Conservation (phyloP, 331 rosid species). For the Spiraea crenata region DNA sequence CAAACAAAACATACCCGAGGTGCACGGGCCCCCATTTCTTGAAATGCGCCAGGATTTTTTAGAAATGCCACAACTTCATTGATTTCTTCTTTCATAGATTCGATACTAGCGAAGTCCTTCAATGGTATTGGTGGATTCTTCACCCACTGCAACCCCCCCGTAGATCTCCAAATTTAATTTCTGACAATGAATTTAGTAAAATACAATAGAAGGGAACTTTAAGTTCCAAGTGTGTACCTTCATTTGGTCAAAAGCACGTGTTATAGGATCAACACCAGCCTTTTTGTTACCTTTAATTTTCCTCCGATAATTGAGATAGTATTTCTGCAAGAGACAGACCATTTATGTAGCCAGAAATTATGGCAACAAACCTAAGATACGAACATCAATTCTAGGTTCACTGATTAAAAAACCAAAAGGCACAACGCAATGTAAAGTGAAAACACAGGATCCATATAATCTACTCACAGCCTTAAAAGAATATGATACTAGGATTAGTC, state of each 20-base stretch:
- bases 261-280: slow-evolving; percentile 93
- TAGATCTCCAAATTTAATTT: slow-evolving; percentile 29
- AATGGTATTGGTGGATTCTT: slow-evolving; percentile 92
- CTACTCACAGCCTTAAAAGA: neutral
- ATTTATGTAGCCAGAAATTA: neutral
- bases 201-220: slow-evolving; percentile 14
- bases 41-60: slow-evolving; percentile 88
- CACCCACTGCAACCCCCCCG: slow-evolving; percentile 75
- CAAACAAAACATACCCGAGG: slow-evolving; percentile 76
- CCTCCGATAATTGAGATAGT: slow-evolving; percentile 47
- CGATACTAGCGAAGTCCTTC: slow-evolving; percentile 83
- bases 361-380: neutral
- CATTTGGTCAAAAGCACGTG: slow-evolving; percentile 85
- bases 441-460: neutral
- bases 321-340: slow-evolving; percentile 44
- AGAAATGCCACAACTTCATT: slow-evolving; percentile 93
- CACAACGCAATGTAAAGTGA: neutral
- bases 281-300: slow-evolving; percentile 45
- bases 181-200: slow-evolving; percentile 9
- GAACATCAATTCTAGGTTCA: neutral
- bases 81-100: slow-evolving; percentile 94
- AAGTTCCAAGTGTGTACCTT: slow-evolving; percentile 53
- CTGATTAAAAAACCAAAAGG: neutral
- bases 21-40: slow-evolving; percentile 96
- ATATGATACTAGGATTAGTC: neutral